Base-by-base conservation (phyloP, 768 basidiomycete genomes). In the Kwoniella sp. region DNA sequence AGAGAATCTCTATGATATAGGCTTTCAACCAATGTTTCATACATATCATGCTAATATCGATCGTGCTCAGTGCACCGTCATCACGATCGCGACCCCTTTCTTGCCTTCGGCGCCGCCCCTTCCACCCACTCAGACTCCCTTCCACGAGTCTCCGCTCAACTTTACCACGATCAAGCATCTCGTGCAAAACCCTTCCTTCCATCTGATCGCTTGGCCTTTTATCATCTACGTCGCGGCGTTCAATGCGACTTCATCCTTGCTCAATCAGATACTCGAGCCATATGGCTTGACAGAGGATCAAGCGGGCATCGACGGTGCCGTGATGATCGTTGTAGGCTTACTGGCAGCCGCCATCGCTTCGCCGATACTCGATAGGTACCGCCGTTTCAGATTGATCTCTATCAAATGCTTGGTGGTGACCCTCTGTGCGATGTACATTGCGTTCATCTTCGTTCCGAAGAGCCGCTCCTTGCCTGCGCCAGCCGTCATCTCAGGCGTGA, bases 141-240 rank as follows among this genome's bases (percentile, higher is more conserved):
- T 63, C 55, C 45, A 47, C 9, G 37, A 53, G 12, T 29, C 52
- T 45, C 55, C 45, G 15, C 34, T 63, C 12, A 45, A 29, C 17
- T 22, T 63, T 15, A 4, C 38, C 12, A 57, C 38, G 8, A 20
- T 63, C 11, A 47, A 38, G 45, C 15, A 4, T 0, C 41, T 57
- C 34, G 55, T 63, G 15, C 22, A 9, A 3, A 63, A 54, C 25
- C 23, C 55, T 3, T 55, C 62, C 12, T 63, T 63, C 55, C 62
- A 63, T 45, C 38, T 63, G 5, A 41, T 63, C 23, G 62, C 55
- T 15, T 63, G 62, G 62, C 52, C 62, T 34, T 63, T 63, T 23
- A 47, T 63, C 5, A 51, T 63, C 54, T 63, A 63, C 55, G 62
- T 63, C 4, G 54, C 62, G n/a, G 31, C 62, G 2, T 63, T 63